phyloP scores from a whole-genome alignment of 306 rosid genomes.

The Crataegus laevigata region DNA sequence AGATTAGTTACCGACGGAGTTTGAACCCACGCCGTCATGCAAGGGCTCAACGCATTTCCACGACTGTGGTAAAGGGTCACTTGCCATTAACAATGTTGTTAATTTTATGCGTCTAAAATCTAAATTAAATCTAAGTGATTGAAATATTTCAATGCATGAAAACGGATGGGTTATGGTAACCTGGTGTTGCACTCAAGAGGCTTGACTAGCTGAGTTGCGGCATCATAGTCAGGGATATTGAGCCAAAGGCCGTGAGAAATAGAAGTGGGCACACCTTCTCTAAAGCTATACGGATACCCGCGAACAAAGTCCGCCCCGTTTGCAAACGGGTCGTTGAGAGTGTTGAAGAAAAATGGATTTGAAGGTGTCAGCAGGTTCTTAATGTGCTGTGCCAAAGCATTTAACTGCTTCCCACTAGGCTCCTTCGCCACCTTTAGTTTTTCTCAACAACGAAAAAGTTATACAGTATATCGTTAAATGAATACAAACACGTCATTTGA shows the following conservation, averaged over 20 bases:
- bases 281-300: conserved; percentile 65
- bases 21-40: no score
- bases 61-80: rapidly evolving
- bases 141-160: neutral
- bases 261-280: conserved; percentile 67
- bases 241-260: conserved; percentile 73
- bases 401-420: conserved; percentile 34
- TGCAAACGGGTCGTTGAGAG: conserved; percentile 31
- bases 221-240: conserved; percentile 66
- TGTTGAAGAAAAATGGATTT: conserved; percentile 37
- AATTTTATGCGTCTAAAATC: neutral
- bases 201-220: conserved; percentile 43
- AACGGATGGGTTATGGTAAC: neutral
- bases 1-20: no score
- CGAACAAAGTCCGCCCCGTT: conserved; percentile 62
- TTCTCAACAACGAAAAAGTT: neutral
- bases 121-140: neutral
- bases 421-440: conserved; percentile 37
- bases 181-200: conserved; percentile 47
- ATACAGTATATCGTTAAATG: neutral
- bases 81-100: no score
- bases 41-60: no score
- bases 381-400: conserved; percentile 39
- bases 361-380: conserved; percentile 35
- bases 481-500: neutral